Percentiles rank a stretch among this genome's conserved stretches.
phyloP scores from a whole-genome alignment of 257 asterid genomes.

The Nicotiana tabacum region DNA sequence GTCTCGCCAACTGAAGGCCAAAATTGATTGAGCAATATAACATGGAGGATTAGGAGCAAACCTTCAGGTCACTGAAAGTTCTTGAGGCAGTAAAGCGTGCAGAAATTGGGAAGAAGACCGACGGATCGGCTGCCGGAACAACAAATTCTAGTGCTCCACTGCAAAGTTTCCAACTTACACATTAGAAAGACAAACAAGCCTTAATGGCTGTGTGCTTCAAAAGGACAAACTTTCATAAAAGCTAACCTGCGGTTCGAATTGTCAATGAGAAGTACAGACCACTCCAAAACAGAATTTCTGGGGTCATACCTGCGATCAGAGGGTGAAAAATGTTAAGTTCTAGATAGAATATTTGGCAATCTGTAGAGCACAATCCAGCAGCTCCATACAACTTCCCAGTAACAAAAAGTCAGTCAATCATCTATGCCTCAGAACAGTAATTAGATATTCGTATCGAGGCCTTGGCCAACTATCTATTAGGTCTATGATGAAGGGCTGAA shows the following conservation, averaged over 20 bases:
- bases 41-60: slow-evolving; percentile 21
- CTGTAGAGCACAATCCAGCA: neutral
- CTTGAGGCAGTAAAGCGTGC: slow-evolving; percentile 65
- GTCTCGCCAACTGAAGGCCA: neutral
- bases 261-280: slow-evolving; percentile 87
- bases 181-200: slow-evolving; percentile 18
- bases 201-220: neutral
- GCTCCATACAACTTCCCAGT: neutral
- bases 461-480: neutral
- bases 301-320: slow-evolving; percentile 63
- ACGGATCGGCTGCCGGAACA: slow-evolving; percentile 70
- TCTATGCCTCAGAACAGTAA: neutral
- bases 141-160: slow-evolving; percentile 92
- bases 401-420: neutral
- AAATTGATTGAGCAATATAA: neutral
- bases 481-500: neutral
- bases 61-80: slow-evolving; percentile 84
- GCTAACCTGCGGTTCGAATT: slow-evolving; percentile 86
- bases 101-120: slow-evolving; percentile 78
- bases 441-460: neutral
- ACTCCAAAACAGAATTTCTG: slow-evolving; percentile 75
- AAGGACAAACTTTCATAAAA: slow-evolving; percentile 8
- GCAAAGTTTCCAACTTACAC: slow-evolving; percentile 30
- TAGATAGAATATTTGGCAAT: neutral
- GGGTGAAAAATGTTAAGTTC: neutral